These are phyloP conservation scores for Gossypium gossypioides DNA, from an alignment of 441 rosid species.

Conservation along the genomic window DNA sequence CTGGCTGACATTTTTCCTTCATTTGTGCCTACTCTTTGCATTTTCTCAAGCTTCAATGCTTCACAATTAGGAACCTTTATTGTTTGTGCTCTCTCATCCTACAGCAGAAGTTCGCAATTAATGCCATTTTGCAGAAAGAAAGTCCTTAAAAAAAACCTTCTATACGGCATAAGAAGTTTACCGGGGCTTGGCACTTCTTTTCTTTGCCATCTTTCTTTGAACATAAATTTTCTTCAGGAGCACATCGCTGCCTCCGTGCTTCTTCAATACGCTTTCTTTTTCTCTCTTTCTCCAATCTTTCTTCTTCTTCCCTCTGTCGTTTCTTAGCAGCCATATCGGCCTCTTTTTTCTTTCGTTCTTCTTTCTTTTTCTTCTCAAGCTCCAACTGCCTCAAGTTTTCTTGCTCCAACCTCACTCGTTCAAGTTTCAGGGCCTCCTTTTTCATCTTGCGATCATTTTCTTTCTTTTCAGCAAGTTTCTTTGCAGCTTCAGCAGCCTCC, in stretches of 20 bases:
- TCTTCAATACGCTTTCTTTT: conserved; percentile 64
- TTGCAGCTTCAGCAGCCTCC: conserved; percentile 83
- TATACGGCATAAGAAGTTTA: conserved; percentile 21
- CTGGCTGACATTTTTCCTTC: conserved; percentile 19
- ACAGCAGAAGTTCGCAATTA: conserved; percentile 13
- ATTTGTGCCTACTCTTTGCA: conserved; percentile 19
- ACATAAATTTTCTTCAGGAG: conserved; percentile 34
- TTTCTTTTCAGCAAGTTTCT: conserved; percentile 69
- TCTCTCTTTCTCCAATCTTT: conserved; percentile 50
- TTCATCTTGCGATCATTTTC: conserved; percentile 75
- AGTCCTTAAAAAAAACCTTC: neutral
- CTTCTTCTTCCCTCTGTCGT: conserved; percentile 66
- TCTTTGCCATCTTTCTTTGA: conserved; percentile 39
- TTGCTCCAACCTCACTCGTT: conserved; percentile 64
- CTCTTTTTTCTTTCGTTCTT: conserved; percentile 66
- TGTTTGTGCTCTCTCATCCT: conserved; percentile 34
- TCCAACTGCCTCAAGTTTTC: conserved; percentile 56
- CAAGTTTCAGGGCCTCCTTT: conserved; percentile 75
- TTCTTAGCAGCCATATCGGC: conserved; percentile 67
- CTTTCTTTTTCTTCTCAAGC: conserved; percentile 63
- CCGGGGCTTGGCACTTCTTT: conserved; percentile 33
- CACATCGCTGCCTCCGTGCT: conserved; percentile 45
- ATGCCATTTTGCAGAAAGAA: conserved; percentile 4
- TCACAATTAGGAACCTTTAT: conserved; percentile 28
- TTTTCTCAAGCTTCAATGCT: conserved; percentile 24